These are phyloP conservation scores for Diplocarpon rosae DNA, from an alignment of 2,329 filamentous ascomycete species.

Conservation along the genomic window DNA sequence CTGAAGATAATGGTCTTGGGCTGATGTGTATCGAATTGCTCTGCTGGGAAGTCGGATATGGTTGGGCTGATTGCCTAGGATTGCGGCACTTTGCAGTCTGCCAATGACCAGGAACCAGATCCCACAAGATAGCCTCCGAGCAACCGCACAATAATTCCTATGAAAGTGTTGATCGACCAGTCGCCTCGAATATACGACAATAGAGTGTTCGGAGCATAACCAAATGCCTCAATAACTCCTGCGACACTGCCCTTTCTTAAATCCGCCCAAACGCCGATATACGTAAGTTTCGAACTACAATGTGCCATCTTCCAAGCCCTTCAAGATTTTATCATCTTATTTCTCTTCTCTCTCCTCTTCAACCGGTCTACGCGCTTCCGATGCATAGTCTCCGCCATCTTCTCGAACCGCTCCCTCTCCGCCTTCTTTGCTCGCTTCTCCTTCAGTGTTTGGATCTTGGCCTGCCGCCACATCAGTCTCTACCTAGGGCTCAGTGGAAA, in stretches of 20 bases:
- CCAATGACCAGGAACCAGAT: too few species aligned
- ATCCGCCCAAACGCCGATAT: slow-evolving; percentile 1
- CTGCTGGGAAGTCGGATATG: too few species aligned
- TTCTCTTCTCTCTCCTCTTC: slow-evolving; percentile 94
- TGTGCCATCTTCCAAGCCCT: not conserved
- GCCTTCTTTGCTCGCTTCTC: slow-evolving; percentile 82
- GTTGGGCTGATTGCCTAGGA: too few species aligned
- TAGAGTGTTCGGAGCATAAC: too few species aligned
- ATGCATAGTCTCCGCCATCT: slow-evolving; percentile 97
- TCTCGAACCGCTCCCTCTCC: slow-evolving; percentile 84
- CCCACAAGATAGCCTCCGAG: too few species aligned
- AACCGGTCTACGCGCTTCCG: slow-evolving; percentile 84
- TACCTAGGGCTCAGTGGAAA: not conserved
- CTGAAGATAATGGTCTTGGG: too few species aligned
- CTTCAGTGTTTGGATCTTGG: slow-evolving; percentile 67
- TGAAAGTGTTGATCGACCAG: too few species aligned
- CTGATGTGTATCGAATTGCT: not conserved
- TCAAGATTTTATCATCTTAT: slow-evolving; percentile 66
- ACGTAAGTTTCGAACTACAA: not conserved
- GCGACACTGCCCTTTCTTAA: too few species aligned
- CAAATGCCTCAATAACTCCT: too few species aligned
- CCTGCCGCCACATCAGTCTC: slow-evolving; percentile 35
- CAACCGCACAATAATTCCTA: too few species aligned
- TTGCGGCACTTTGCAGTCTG: too few species aligned
- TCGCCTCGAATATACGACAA: too few species aligned